Evolutionary conservation across 129 eudicot genomes (phyloP).

Genomic region (sunflower (Helianthus annuus)): DNA sequence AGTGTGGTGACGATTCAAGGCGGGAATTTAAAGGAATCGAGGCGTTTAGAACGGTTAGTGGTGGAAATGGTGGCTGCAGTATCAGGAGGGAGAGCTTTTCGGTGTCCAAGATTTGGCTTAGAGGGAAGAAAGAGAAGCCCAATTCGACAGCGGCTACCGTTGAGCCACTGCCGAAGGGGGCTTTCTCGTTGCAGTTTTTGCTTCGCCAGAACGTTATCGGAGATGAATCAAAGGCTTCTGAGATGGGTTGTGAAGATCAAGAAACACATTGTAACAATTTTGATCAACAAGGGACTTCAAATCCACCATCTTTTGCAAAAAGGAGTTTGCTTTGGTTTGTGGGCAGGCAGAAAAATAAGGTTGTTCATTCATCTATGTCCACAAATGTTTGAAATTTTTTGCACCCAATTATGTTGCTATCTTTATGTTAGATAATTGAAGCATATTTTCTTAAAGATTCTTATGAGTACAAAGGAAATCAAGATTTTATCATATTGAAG

Average conservation of each 20-base stretch:
- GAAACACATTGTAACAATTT: conserved; percentile 52
- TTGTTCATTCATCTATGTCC: conserved; percentile 51
- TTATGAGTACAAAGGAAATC: conserved; percentile 25
- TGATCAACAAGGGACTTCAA: conserved; percentile 50
- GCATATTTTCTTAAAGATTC: conserved; percentile 23
- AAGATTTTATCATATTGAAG: conserved; percentile 21
- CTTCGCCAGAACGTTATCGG: conserved; percentile 32
- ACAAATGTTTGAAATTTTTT: conserved; percentile 48
- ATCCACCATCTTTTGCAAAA: conserved; percentile 65
- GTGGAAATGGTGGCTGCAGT: conserved; percentile 25
- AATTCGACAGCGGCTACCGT: conserved; percentile 22
- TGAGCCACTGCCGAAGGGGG: conserved; percentile 43
- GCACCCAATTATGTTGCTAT: conserved; percentile 31
- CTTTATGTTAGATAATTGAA: conserved; percentile 16
- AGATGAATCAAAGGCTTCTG: conserved; percentile 41
- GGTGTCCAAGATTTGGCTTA: conserved; percentile 78
- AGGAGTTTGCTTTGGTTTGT: conserved; percentile 74
- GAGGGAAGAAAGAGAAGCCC: conserved; percentile 61
- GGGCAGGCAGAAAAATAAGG: conserved; percentile 83
- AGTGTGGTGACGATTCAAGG: conserved; percentile 73
- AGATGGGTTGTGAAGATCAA: conserved; percentile 53
- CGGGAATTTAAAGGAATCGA: conserved; percentile 67
- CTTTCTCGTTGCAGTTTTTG: conserved; percentile 63
- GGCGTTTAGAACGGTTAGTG: conserved; percentile 36
- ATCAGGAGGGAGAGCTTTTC: conserved; percentile 70